A percentile compares a stretch with the other conserved stretches of the same genome.
Evolutionary conservation across 2,329 filamentous ascomycete species (phyloP).

Genomic region (Paraconiothyrium sp.): DNA sequence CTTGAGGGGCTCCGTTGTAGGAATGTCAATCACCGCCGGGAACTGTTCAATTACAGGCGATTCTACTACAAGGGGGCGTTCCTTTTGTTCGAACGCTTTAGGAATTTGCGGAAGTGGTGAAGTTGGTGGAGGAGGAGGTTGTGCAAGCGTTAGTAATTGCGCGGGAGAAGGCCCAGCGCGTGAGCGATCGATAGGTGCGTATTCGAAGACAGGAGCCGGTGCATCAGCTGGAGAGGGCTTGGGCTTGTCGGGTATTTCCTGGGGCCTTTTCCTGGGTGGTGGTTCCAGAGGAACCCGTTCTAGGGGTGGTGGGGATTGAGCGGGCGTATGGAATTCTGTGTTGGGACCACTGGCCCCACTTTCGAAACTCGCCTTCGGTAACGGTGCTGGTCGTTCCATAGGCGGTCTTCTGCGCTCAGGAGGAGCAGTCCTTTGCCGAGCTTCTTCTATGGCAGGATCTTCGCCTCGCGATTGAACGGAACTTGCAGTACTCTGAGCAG

Average conservation of each 20-base stretch:
- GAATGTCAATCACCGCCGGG: constrained; percentile 5
- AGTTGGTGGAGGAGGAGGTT: constrained; percentile 35
- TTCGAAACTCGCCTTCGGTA: constrained; percentile 37
- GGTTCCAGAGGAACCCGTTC: constrained; percentile 7
- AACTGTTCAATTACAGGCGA: constrained; percentile 8
- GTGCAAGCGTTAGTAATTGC: constrained; percentile 18
- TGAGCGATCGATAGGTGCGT: neutral
- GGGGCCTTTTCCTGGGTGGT: constrained; percentile 26
- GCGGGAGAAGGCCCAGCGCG: neutral
- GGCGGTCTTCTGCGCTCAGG: constrained; percentile 73
- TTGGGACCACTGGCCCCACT: constrained; percentile 33
- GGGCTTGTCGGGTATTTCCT: constrained; percentile 18
- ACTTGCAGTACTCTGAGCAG: constrained; percentile 48
- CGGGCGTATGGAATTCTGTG: constrained; percentile 35
- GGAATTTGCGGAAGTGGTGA: constrained; percentile 41
- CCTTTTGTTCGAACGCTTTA: constrained; percentile 28
- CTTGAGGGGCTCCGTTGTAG: constrained; percentile 18
- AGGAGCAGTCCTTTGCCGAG: constrained; percentile 27
- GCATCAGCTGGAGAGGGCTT: constrained; percentile 15
- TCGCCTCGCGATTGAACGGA: constrained; percentile 42
- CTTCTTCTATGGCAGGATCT: constrained; percentile 37
- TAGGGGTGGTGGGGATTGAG: constrained; percentile 24
- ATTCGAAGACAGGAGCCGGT: constrained; percentile 8
- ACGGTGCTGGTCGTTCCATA: constrained; percentile 62
- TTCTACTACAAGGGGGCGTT: constrained; percentile 9